Evolutionary conservation across 2,329 filamentous ascomycete genomes (phyloP).

Genomic region (Xylaria sp.): DNA sequence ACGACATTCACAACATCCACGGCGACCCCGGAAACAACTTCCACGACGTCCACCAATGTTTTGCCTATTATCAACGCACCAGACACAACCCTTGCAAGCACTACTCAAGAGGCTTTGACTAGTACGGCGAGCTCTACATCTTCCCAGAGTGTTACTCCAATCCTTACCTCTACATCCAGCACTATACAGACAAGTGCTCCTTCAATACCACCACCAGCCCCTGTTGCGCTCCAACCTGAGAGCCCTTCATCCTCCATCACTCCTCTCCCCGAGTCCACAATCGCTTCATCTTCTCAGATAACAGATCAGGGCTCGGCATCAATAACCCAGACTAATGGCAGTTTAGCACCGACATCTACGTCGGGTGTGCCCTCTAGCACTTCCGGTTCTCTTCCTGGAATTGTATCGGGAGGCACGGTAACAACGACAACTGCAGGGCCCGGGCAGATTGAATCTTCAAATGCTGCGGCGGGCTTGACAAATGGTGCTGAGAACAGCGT

Average conservation of each 20-base stretch:
- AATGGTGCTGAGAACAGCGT: conserved; percentile 41
- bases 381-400: conserved; percentile 8
- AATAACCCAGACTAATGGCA: conserved; percentile 30
- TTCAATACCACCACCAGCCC: conserved; percentile 24
- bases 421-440: conserved; percentile 29
- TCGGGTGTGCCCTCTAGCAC: conserved; percentile 21
- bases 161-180: conserved; percentile 36
- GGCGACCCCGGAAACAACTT: conserved; percentile 22
- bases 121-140: conserved; percentile 54
- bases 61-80: conserved; percentile 6
- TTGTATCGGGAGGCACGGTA: conserved; percentile 3
- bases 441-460: conserved; percentile 36
- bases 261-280: conserved; percentile 11
- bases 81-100: conserved; percentile 11
- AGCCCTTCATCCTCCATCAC: conserved; percentile 13
- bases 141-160: conserved; percentile 43
- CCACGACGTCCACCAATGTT: background rate
- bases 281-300: conserved; percentile 31
- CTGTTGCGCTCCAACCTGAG: conserved; percentile 20
- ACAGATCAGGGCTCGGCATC: conserved; percentile 28
- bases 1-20: conserved; percentile 36
- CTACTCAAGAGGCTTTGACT: conserved; percentile 43
- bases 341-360: conserved; percentile 34
- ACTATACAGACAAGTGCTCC: conserved; percentile 35
- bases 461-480: conserved; percentile 36